Conservation (phyloP, 2,329 filamentous ascomycete genomes). For the Pseudogymnoascus sp. region DNA sequence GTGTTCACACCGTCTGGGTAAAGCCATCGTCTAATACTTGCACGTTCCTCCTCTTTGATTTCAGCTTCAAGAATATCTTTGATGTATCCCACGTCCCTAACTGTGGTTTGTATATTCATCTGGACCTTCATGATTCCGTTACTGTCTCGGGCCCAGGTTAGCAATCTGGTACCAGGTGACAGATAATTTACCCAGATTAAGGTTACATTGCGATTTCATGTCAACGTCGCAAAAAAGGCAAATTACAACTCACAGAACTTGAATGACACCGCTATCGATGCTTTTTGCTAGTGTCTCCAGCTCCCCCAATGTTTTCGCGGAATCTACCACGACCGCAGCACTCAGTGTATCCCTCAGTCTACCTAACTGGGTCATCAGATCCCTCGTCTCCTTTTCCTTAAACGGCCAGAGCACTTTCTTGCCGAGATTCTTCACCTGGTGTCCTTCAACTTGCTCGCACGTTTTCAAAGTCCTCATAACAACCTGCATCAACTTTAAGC, state of each 20-base stretch:
- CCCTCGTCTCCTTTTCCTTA: constrained; percentile 13
- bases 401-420: constrained; percentile 13
- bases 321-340: constrained; percentile 11
- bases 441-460: constrained; percentile 11
- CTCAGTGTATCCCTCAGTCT: constrained; percentile 9
- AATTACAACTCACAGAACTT: neutral
- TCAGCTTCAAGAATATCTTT: constrained; percentile 6
- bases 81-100: neutral
- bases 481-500: constrained; percentile 5
- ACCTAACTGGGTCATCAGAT: constrained; percentile 4
- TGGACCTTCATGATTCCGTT: neutral
- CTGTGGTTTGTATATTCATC: neutral
- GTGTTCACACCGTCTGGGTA: constrained; percentile 11
- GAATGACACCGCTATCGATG: constrained; percentile 8
- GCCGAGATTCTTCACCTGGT: constrained; percentile 11
- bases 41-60: constrained; percentile 8
- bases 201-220: neutral
- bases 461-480: constrained; percentile 7
- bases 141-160: neutral
- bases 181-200: neutral
- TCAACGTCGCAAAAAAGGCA: neutral
- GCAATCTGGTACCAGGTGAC: neutral
- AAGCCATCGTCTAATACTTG: constrained; percentile 11
- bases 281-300: neutral
- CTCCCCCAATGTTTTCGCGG: neutral